Evolutionary conservation across 345 rosid species (phyloP).

Genomic region (Moringa oleifera): DNA sequence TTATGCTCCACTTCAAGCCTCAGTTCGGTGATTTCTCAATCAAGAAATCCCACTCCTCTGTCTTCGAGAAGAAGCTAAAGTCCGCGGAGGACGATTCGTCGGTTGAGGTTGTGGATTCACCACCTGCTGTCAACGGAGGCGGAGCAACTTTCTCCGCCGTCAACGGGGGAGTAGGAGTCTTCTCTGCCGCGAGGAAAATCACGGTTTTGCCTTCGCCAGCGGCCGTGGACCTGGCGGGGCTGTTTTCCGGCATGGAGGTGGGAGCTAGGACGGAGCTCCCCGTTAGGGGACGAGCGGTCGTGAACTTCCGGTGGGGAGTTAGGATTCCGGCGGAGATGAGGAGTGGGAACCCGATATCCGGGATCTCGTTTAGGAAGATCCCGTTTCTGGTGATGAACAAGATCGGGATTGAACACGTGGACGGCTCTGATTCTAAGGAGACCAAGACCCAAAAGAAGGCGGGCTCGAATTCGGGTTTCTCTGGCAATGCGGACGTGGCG

Average conservation of each 20-base stretch:
- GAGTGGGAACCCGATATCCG: slow-evolving; percentile 32
- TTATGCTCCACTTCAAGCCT: slow-evolving; percentile 93
- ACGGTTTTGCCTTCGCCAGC: slow-evolving; percentile 28
- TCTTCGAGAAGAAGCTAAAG: slow-evolving; percentile 21
- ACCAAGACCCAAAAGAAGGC: slow-evolving; percentile 3
- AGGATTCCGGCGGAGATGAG: slow-evolving; percentile 69
- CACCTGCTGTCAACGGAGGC: slow-evolving; percentile 27
- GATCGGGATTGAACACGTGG: slow-evolving; percentile 82
- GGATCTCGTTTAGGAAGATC: slow-evolving; percentile 48
- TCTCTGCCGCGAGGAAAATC: slow-evolving; percentile 32
- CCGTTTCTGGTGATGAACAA: slow-evolving; percentile 85
- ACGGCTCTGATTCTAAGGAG: slow-evolving; percentile 23
- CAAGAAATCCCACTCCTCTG: slow-evolving; percentile 73
- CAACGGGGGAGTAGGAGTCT: slow-evolving; percentile 11
- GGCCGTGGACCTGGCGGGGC: slow-evolving; percentile 34
- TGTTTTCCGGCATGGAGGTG: slow-evolving; percentile 60
- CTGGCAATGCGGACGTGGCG: slow-evolving; percentile 32
- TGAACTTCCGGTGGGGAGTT: slow-evolving; percentile 89
- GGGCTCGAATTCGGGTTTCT: slow-evolving; percentile 18
- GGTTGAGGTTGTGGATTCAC: slow-evolving; percentile 55
- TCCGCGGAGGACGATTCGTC: slow-evolving; percentile 46
- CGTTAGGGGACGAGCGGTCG: slow-evolving; percentile 50
- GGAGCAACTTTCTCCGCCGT: too few species aligned
- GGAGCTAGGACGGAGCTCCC: slow-evolving; percentile 74
- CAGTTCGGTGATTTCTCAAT: slow-evolving; percentile 79